A percentile compares a stretch with the other conserved stretches of the same genome.
Evolutionary conservation across 148 eudicot genomes (phyloP).

Genomic region (Vaccinium myrtillus): DNA sequence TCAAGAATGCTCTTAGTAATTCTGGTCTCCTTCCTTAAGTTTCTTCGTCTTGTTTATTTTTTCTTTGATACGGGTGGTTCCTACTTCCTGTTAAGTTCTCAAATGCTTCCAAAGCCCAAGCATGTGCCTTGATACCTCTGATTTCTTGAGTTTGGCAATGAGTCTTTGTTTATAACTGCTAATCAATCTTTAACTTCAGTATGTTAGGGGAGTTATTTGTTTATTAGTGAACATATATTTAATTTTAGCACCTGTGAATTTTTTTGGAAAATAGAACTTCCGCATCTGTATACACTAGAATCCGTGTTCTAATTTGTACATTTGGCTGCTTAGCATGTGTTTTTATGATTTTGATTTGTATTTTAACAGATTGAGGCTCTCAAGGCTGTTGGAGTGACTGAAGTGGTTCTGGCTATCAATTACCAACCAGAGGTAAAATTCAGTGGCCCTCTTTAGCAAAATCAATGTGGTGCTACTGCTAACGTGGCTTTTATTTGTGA

Average conservation of each 20-base stretch:
- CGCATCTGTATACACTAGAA: background rate
- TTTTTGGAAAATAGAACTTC: background rate
- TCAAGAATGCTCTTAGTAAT: background rate
- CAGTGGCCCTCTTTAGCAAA: background rate
- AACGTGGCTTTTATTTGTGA: background rate
- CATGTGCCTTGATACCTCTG: background rate
- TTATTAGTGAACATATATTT: background rate
- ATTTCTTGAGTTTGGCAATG: constrained; percentile 8
- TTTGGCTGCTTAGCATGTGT: background rate
- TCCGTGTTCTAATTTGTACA: background rate
- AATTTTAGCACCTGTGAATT: background rate
- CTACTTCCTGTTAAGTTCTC: background rate
- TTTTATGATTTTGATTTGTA: background rate
- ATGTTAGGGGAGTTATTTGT: background rate
- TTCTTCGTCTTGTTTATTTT: background rate
- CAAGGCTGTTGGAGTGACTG: constrained; percentile 86
- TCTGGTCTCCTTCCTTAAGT: background rate
- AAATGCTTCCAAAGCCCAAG: background rate
- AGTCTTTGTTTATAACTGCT: background rate
- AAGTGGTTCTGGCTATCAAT: constrained; percentile 95
- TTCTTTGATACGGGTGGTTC: background rate
- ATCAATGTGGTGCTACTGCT: background rate
- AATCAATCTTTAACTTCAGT: background rate
- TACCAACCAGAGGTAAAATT: constrained; percentile 90
- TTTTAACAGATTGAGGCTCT: constrained; percentile 85